These are phyloP conservation scores for Suhomyces kunorum DNA, from an alignment of 1,139 yeast species.

Conservation along the genomic window DNA sequence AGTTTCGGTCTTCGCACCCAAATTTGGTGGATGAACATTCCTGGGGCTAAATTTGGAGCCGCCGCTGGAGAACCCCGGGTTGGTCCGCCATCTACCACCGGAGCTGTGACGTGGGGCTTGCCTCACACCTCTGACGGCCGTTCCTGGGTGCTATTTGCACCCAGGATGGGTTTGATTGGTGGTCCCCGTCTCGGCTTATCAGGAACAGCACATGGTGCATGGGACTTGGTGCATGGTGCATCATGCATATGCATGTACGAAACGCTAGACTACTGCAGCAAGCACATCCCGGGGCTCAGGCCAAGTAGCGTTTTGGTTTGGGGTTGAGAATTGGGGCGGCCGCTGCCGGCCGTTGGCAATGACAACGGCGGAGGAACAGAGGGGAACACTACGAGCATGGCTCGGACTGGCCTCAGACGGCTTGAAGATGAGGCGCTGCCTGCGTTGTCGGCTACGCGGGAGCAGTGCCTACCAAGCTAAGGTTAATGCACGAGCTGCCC, in stretches of 20 bases:
- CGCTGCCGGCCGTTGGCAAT: background rate
- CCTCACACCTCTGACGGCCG: slow-evolving; percentile 2
- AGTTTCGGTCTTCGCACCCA: no score
- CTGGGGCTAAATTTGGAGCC: no score
- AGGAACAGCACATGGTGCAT: no score
- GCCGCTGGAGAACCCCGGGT: no score
- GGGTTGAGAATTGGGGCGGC: background rate
- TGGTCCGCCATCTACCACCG: background rate
- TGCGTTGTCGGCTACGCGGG: background rate
- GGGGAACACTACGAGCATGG: no score
- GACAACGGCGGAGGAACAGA: background rate
- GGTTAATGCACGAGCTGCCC: background rate
- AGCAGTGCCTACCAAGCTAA: background rate
- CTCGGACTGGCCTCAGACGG: no score
- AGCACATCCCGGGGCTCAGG: no score
- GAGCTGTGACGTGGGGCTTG: background rate
- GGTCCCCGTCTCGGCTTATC: background rate
- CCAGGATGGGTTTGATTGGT: background rate
- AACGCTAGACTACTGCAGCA: background rate
- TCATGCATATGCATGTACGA: slow-evolving; percentile 1
- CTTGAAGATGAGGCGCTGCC: no score
- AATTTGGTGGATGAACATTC: no score
- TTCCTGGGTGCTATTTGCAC: slow-evolving; percentile 1
- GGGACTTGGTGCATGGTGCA: no score
- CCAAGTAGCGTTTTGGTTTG: no score